Conservation (phyloP, 1,139 yeast genomes). For the Hanseniaspora uvarum region DNA sequence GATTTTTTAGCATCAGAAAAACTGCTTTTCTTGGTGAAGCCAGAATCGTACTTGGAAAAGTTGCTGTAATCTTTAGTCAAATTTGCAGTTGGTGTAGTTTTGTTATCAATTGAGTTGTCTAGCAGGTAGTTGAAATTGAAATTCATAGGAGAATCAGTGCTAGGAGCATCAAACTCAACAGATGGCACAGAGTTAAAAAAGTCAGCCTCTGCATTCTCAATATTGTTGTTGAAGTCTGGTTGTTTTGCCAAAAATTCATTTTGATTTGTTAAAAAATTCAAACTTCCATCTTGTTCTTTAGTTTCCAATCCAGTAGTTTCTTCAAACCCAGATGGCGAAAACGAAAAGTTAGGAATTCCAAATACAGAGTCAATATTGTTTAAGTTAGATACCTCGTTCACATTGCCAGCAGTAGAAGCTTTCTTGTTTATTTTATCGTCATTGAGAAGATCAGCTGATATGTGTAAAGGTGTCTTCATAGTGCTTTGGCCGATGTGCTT, state of each 20-base stretch:
- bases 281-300: not conserved
- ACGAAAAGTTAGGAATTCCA: conserved; percentile 13
- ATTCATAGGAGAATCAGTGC: conserved; percentile 1
- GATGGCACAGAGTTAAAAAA: not conserved
- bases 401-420: not conserved
- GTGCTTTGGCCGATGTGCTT: not conserved
- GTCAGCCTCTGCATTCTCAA: not conserved
- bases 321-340: conserved; percentile 1
- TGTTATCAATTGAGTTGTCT: conserved; percentile 3
- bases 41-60: not conserved
- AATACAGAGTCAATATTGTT: conserved; percentile 10
- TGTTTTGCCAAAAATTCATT: not conserved
- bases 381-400: not conserved
- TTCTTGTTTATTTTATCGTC: not conserved
- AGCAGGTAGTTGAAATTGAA: conserved; percentile 12
- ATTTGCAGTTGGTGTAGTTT: not conserved
- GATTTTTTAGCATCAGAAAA: conserved; percentile 4
- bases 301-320: not conserved
- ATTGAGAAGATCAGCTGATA: not conserved
- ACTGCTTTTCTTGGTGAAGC: not conserved
- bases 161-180: not conserved
- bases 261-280: not conserved
- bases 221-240: not conserved
- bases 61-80: not conserved
- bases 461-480: not conserved